Base-by-base conservation (phyloP, 208 protist genomes). In the Acanthamoeba sp. region DNA sequence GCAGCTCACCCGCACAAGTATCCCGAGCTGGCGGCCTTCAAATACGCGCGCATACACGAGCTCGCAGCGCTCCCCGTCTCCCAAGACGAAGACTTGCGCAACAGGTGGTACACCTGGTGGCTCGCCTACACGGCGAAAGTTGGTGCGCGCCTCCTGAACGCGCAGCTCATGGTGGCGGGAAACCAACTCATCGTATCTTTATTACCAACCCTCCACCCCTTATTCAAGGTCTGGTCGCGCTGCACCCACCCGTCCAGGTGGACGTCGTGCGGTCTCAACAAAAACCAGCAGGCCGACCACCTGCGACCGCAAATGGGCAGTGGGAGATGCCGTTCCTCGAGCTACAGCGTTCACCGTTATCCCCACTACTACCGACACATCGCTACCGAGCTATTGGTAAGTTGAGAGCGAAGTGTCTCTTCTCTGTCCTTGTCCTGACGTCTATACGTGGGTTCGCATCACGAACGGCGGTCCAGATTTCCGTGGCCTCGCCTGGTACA, bases 21-120 rank as follows among this genome's bases (percentile, higher is more conserved):
- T 5, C 69, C 69, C 5, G 20, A 45, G 20, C 29, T 78, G 34
- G 38, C 29, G 2, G 69, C 9, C 27, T 22, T 78, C 29, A 32
- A 48, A 0, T 78, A 78, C 34, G 1, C 69, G 10, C 69, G 29
- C 34, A 42, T 42, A 18, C 69, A 78, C 38, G 29, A 48, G 9
- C 27, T 29, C 7, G 29, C 69, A 10, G 69, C 36, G 0, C 24
- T 42, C 34, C 10, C 4, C 4, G 20, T 32, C 0, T 10, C 7
- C 38, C 20, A 24, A 5, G 18, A 14, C 5, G n/a, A 20, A 34
- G 59, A 24, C 7, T 38, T 45, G 69, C 27, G 20, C 34, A 78
- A 78, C 5, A 9, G 29, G 69, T 78, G 69, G 69, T 78, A 78
- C 69, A 22, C 29, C 18, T 78, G 69, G 69, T 78, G 69, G 69